Evolutionary conservation across 1,284 basidiomycete genomes (phyloP).

Genomic region (Laetiporus sulphureus): DNA sequence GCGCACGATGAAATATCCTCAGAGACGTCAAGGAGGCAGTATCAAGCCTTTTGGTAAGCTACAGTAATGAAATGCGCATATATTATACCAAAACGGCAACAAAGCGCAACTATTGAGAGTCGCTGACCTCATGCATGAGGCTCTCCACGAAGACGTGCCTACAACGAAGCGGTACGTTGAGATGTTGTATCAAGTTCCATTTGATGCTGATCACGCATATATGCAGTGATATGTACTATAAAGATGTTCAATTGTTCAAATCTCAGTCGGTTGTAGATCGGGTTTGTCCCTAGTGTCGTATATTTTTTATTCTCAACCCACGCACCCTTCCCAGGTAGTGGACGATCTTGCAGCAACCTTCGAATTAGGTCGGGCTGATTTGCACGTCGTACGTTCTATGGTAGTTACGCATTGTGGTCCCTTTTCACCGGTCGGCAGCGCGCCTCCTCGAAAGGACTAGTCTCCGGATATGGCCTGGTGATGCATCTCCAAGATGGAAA

Average conservation of each 20-base stretch:
- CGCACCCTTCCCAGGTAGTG: conserved; percentile 59
- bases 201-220: neutral
- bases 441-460: conserved; percentile 82
- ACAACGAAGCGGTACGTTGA: conserved; percentile 59
- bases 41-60: conserved; percentile 43
- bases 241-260: conserved; percentile 71
- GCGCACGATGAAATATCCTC: conserved; percentile 27
- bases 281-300: conserved; percentile 22
- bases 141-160: conserved; percentile 44
- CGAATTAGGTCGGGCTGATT: conserved; percentile 60
- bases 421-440: conserved; percentile 39
- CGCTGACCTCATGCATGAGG: conserved; percentile 58
- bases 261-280: conserved; percentile 70
- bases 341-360: conserved; percentile 86
- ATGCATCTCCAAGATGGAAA: conserved; percentile 57
- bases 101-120: conserved; percentile 64
- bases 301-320: neutral
- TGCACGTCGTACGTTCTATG: conserved; percentile 74
- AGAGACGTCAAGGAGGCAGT: conserved; percentile 38
- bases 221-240: conserved; percentile 81
- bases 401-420: neutral
- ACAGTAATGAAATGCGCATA: conserved; percentile 4
- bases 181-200: neutral
- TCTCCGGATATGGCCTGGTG: conserved; percentile 59
- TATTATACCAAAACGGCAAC: conserved; percentile 1